These are phyloP conservation scores for Neoboletus magnificus DNA, from an alignment of 768 basidiomycete genomes.

Conservation along the genomic window DNA sequence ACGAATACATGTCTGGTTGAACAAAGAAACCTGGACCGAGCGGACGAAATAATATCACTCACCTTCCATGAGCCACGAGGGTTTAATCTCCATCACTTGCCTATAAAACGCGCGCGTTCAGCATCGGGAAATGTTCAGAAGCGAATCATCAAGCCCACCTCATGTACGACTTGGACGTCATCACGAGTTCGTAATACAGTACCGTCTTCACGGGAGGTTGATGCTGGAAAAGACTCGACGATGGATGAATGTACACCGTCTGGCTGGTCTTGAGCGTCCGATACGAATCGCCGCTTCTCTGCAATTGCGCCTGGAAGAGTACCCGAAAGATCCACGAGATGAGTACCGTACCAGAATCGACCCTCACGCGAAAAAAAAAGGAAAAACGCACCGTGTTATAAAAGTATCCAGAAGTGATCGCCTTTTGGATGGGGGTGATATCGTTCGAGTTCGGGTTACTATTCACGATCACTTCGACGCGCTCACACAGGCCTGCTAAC, in stretches of 20 bases:
- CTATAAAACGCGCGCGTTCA: slow-evolving; percentile 32
- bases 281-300: slow-evolving; percentile 96
- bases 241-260: slow-evolving; percentile 95
- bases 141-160: slow-evolving; percentile 40
- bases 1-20: background rate
- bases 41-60: slow-evolving; percentile 20
- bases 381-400: slow-evolving; percentile 74
- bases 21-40: background rate
- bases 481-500: slow-evolving; percentile 91
- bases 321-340: background rate
- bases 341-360: background rate
- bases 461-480: slow-evolving; percentile 89
- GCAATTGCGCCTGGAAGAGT: slow-evolving; percentile 69
- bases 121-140: background rate
- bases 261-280: slow-evolving; percentile 95
- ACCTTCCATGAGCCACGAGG: slow-evolving; percentile 91
- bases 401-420: slow-evolving; percentile 92
- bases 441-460: slow-evolving; percentile 91
- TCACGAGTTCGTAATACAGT: slow-evolving; percentile 94
- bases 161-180: slow-evolving; percentile 97
- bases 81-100: slow-evolving; percentile 98
- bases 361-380: background rate
- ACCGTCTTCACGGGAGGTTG: slow-evolving; percentile 91
- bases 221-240: slow-evolving; percentile 90
- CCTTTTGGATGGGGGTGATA: slow-evolving; percentile 91